Base-by-base conservation (phyloP, 2,329 filamentous ascomycete species). In the Paramyrothecium sp. region DNA sequence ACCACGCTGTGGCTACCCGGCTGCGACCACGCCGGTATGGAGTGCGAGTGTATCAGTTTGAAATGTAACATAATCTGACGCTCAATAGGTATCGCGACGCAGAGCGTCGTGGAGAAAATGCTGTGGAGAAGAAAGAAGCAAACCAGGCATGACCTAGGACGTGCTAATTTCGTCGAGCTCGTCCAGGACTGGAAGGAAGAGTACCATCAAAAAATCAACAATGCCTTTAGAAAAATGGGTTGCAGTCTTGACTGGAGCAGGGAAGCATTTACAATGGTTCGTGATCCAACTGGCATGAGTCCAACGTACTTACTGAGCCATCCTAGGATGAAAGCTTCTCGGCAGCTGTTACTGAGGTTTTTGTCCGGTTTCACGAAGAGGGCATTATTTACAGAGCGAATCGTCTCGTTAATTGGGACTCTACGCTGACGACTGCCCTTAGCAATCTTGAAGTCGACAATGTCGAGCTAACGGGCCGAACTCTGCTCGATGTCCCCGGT, bases 31-130 rank as follows among this genome's bases (percentile, higher is more conserved):
- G 95, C 95, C 10, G 26, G 26, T 30, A 30, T 30, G 10, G n/a
- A 30, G 10, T 30, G 4, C 26, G 10, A 5, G 26, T 5, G 4
- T 5, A 30, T 10, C 26, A 30, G 26, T 5, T 10, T 30, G 5
- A 30, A 10, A 5, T 10, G 5, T 5, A 30, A 30, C 5, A 30
- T 30, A 10, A 30, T 30, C 26, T 30, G 26, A 30, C 26, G 26
- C 4, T 30, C 10, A 30, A 30, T 30, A 30, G 93, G 95, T 78
- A 97, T 99, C 64, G 92, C 92, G 3, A 98, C 95, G 3, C 95
- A 99, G 76, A 92, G 85, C 63, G 95, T 99, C 54, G 94, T 99
- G 54, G 95, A 99, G 79, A 98, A 97, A 73, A 96, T 96, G 89
- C 81, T 98, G 22, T 96, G 90, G 89, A 89, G 90, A 74, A 85